Percentiles rank a stretch among this genome's conserved stretches.
These are phyloP conservation scores for Mycocentrospora acerina DNA, from an alignment of 2,329 filamentous ascomycete species.

Conservation along the genomic window DNA sequence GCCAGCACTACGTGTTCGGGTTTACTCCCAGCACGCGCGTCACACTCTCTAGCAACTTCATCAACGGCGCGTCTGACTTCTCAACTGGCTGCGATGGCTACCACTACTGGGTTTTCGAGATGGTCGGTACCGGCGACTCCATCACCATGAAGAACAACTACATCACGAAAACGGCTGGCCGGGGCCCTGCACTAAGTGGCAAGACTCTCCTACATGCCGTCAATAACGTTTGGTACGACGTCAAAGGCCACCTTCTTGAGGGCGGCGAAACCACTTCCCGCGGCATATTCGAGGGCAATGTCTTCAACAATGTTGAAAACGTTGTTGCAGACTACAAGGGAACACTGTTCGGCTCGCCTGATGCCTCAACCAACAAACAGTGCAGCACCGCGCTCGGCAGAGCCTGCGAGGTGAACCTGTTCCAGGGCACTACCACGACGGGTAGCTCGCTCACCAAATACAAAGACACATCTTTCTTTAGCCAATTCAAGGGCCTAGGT, in stretches of 20 bases:
- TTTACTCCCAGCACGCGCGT: conserved; percentile 10
- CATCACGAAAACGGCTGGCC: conserved; percentile 14
- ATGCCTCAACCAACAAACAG: conserved; percentile 10
- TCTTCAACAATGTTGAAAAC: conserved; percentile 11
- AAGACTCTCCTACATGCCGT: conserved; percentile 18
- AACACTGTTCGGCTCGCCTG: conserved; percentile 11
- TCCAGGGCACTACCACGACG: conserved; percentile 10
- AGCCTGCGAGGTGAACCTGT: conserved; percentile 9
- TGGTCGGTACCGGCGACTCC: conserved; percentile 16
- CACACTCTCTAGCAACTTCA: conserved; percentile 18
- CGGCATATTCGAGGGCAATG: conserved; percentile 18
- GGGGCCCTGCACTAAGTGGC: conserved; percentile 14
- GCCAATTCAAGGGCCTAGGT: conserved; percentile 6
- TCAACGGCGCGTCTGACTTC: conserved; percentile 15
- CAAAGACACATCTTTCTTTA: conserved; percentile 9
- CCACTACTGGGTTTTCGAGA: conserved; percentile 21
- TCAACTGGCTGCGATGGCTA: conserved; percentile 19
- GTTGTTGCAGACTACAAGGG: conserved; percentile 9
- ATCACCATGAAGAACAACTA: conserved; percentile 23
- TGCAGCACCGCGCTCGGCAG: conserved; percentile 11
- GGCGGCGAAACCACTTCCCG: conserved; percentile 7
- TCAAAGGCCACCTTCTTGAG: conserved; percentile 17
- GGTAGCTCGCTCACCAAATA: conserved; percentile 3
- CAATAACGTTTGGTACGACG: conserved; percentile 17
- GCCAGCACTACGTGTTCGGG: conserved; percentile 16